phyloP scores from a whole-genome alignment of 805 yeast species.

The Pichia cabralensis region DNA sequence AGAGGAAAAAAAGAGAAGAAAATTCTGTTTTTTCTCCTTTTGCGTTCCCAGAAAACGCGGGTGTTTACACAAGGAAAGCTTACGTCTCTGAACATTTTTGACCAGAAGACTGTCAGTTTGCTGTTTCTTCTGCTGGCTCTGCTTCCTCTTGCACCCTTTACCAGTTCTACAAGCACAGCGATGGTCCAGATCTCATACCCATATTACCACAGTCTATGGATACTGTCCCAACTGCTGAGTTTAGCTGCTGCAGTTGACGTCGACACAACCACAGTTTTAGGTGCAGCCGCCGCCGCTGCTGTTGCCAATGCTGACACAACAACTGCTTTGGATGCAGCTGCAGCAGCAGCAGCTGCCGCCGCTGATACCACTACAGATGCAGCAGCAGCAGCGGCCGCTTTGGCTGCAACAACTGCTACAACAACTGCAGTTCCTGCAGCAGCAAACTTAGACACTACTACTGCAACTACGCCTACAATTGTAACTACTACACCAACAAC shows the following conservation, averaged over 20 bases:
- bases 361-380: slow-evolving; percentile 7
- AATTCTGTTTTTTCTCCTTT: too few species aligned
- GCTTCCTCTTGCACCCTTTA: too few species aligned
- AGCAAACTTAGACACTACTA: neutral
- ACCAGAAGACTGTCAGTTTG: too few species aligned
- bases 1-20: too few species aligned
- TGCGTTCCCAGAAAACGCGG: too few species aligned
- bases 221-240: slow-evolving; percentile 3
- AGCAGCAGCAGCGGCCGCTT: slow-evolving; percentile 6
- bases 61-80: too few species aligned
- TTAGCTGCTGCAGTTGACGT: slow-evolving; percentile 2
- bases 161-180: too few species aligned
- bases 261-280: neutral
- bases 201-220: too few species aligned
- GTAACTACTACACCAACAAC: slow-evolving; percentile 7
- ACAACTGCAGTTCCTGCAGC: slow-evolving; percentile 9
- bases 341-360: slow-evolving; percentile 5
- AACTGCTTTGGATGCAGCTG: slow-evolving; percentile 5
- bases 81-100: too few species aligned
- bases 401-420: slow-evolving; percentile 6
- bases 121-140: too few species aligned
- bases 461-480: slow-evolving; percentile 4
- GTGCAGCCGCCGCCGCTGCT: slow-evolving; percentile 2
- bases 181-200: too few species aligned
- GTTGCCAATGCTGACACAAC: slow-evolving; percentile 3